Conservation (phyloP, 257 asterid species). For the Lavandula angustifolia region DNA sequence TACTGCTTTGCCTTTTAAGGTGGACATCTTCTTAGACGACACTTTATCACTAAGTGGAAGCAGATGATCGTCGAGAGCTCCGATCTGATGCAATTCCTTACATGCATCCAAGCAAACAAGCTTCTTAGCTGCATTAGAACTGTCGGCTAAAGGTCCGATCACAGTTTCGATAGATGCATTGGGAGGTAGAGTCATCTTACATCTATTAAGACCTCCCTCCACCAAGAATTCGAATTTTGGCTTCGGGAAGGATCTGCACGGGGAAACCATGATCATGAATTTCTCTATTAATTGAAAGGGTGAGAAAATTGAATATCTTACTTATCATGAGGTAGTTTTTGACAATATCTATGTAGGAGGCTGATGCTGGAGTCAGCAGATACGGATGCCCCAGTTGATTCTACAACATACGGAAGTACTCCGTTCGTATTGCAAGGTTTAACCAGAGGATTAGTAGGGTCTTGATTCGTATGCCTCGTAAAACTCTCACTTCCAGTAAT, state of each 20-base stretch:
- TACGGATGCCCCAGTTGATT: slow-evolving; percentile 77
- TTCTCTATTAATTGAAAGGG: background rate
- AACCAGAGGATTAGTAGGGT: slow-evolving; percentile 33
- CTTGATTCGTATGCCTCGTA: slow-evolving; percentile 46
- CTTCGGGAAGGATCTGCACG: slow-evolving; percentile 53
- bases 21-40: slow-evolving; percentile 41
- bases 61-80: slow-evolving; percentile 66
- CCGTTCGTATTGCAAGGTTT: slow-evolving; percentile 42
- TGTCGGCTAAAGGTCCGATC: slow-evolving; percentile 59
- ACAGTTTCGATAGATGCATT: slow-evolving; percentile 67
- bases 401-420: slow-evolving; percentile 48
- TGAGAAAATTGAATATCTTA: slow-evolving; percentile 35
- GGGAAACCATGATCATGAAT: slow-evolving; percentile 18
- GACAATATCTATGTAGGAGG: slow-evolving; percentile 67
- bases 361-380: slow-evolving; percentile 65
- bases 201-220: slow-evolving; percentile 52
- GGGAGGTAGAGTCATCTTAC: slow-evolving; percentile 73
- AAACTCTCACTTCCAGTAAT: slow-evolving; percentile 58
- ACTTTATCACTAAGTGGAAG: slow-evolving; percentile 45
- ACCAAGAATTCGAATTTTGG: slow-evolving; percentile 54
- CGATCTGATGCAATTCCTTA: slow-evolving; percentile 68
- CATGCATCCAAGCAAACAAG: slow-evolving; percentile 91
- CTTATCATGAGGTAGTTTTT: slow-evolving; percentile 65
- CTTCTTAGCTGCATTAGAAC: slow-evolving; percentile 53
- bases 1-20: slow-evolving; percentile 33